Evolutionary conservation across 169 alveolate genomes (phyloP).

Genomic region (Eimeria maxima): DNA sequence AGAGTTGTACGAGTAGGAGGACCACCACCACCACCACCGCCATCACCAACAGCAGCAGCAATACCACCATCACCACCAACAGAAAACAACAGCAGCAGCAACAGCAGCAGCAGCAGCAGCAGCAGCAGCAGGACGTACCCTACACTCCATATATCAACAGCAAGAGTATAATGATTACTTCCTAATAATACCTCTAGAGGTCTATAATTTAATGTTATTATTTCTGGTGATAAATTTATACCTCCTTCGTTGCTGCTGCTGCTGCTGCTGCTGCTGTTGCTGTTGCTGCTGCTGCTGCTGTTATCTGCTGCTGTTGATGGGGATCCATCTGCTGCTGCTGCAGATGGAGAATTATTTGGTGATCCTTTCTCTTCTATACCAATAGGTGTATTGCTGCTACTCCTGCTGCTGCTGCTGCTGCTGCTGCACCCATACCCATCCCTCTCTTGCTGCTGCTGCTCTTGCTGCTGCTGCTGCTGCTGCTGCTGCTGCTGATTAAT

Average conservation of each 20-base stretch:
- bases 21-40: background rate
- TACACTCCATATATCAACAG: constrained; percentile 98
- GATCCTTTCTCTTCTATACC: no score
- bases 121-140: constrained; percentile 82
- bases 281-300: constrained; percentile 43
- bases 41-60: background rate
- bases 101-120: constrained; percentile 42
- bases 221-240: constrained; percentile 87
- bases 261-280: constrained; percentile 40
- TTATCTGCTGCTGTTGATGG: background rate
- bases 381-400: background rate
- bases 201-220: constrained; percentile 97
- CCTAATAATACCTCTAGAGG: constrained; percentile 99
- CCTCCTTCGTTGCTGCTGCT: background rate
- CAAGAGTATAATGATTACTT: constrained; percentile 95
- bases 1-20: background rate
- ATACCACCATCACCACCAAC: background rate
- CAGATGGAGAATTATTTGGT: no score
- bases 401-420: background rate
- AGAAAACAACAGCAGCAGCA: constrained; percentile 68
- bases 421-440: no score
- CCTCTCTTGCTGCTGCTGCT: no score
- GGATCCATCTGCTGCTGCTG: background rate
- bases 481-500: background rate
- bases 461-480: no score